A percentile compares a stretch with the other conserved stretches of the same genome.
phyloP scores from a whole-genome alignment of 768 basidiomycete genomes.

The Boletellus sp. region DNA sequence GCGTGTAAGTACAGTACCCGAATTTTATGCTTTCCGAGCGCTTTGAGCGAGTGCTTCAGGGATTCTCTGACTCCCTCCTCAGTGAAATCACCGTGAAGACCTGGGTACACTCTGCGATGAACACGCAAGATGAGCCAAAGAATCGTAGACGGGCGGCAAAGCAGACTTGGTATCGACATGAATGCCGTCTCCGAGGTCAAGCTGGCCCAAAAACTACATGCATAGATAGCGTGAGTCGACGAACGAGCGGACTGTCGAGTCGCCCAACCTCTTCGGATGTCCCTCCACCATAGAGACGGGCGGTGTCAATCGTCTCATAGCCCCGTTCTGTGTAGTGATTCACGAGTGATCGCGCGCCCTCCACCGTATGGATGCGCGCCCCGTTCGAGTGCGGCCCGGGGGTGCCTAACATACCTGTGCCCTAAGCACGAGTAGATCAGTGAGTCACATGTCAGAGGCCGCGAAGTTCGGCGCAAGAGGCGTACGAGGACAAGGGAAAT shows the following conservation, averaged over 20 bases:
- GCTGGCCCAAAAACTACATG: constrained; percentile 16
- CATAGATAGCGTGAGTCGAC: not conserved
- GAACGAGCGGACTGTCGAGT: not conserved
- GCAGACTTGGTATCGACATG: constrained; percentile 20
- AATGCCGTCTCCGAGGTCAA: constrained; percentile 10
- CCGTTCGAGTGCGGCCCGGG: constrained; percentile 18
- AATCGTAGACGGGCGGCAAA: too few species aligned
- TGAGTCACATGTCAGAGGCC: not conserved
- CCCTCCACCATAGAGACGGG: constrained; percentile 19
- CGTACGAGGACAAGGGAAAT: constrained; percentile 14
- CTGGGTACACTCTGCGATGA: constrained; percentile 5
- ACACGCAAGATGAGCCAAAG: not conserved
- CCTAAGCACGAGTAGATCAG: constrained; percentile 7
- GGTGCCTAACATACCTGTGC: constrained; percentile 19
- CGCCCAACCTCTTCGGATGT: constrained; percentile 21
- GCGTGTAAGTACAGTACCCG: constrained; percentile 41
- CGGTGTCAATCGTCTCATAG: constrained; percentile 21
- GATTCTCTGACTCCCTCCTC: constrained; percentile 10
- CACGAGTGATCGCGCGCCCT: constrained; percentile 13
- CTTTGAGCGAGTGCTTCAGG: constrained; percentile 9
- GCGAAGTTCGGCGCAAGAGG: not conserved
- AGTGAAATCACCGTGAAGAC: constrained; percentile 5
- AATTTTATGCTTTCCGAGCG: constrained; percentile 12
- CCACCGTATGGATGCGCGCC: constrained; percentile 16
- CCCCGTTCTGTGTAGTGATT: constrained; percentile 14